phyloP scores from a whole-genome alignment of 768 basidiomycete species.

The Leccinum longicurvipes region DNA sequence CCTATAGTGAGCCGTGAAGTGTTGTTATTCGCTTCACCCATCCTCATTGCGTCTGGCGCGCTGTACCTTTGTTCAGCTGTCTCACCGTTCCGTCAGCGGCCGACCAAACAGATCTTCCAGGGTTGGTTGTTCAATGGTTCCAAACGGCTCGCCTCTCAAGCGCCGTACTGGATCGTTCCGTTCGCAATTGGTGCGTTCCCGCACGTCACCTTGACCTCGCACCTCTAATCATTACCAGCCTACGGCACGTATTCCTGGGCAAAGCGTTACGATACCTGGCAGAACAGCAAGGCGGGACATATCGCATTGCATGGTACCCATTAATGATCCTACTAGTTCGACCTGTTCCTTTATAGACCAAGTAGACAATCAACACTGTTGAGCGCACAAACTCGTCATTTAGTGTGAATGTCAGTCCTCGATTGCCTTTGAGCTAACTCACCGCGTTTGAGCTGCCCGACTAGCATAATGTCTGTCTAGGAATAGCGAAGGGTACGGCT shows the following conservation, averaged over 20 bases:
- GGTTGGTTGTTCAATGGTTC: constrained; percentile 87
- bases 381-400: background rate
- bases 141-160: constrained; percentile 67
- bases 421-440: background rate
- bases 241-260: constrained; percentile 82
- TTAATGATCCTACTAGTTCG: background rate
- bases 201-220: background rate
- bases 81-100: constrained; percentile 79
- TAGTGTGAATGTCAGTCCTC: background rate
- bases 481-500: background rate
- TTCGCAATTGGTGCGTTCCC: constrained; percentile 65
- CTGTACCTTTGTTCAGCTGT: constrained; percentile 45
- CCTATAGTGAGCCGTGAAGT: constrained; percentile 65
- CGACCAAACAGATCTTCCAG: constrained; percentile 65
- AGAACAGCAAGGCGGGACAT: constrained; percentile 81
- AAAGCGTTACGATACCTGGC: constrained; percentile 54
- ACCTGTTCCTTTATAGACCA: background rate
- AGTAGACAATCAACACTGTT: background rate
- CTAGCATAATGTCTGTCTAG: background rate
- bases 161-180: constrained; percentile 77
- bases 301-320: constrained; percentile 32
- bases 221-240: constrained; percentile 41
- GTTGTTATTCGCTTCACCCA: background rate
- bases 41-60: constrained; percentile 1
- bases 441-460: background rate